phyloP scores from a whole-genome alignment of 805 yeast genomes.

The Candida namnaoensis region DNA sequence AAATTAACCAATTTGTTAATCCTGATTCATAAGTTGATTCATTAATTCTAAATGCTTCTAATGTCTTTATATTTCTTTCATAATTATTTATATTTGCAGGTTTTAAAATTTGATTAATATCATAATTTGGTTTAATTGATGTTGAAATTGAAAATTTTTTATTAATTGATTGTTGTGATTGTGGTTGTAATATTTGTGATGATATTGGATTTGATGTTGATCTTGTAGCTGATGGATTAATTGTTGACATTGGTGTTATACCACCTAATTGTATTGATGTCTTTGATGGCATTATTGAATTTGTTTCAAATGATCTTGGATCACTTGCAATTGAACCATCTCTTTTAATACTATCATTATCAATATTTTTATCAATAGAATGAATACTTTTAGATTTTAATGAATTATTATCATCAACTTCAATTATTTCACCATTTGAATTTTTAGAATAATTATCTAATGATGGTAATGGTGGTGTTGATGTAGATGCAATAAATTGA shows the following conservation, averaged over 20 bases:
- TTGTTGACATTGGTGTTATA: not conserved
- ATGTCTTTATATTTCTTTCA: slow-evolving; percentile 15
- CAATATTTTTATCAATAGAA: slow-evolving; percentile 10
- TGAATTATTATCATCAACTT: slow-evolving; percentile 9
- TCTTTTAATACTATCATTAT: too few relatives aligned
- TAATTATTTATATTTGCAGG: slow-evolving; percentile 14
- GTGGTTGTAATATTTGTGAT: not conserved
- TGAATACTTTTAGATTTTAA: too few relatives aligned
- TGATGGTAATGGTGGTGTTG: slow-evolving; percentile 19
- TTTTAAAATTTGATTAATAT: slow-evolving; percentile 28
- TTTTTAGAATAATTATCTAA: slow-evolving; percentile 22
- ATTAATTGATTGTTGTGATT: too few relatives aligned
- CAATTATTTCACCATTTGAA: slow-evolving; percentile 18
- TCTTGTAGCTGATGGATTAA: not conserved
- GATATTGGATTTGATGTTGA: not conserved
- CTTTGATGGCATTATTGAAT: too few relatives aligned
- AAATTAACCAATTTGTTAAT: slow-evolving; percentile 48
- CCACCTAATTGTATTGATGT: too few relatives aligned
- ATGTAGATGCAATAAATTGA: slow-evolving; percentile 32
- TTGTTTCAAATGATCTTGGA: too few relatives aligned
- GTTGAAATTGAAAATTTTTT: not conserved
- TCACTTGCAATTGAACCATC: too few relatives aligned
- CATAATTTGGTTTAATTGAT: slow-evolving; percentile 12
- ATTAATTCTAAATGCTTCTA: slow-evolving; percentile 20
- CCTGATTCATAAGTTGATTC: slow-evolving; percentile 45